A percentile compares a stretch with the other conserved stretches of the same genome.
These are phyloP conservation scores for Penicillium pancosmium DNA, from an alignment of 495 filamentous ascomycete genomes.

Conservation along the genomic window DNA sequence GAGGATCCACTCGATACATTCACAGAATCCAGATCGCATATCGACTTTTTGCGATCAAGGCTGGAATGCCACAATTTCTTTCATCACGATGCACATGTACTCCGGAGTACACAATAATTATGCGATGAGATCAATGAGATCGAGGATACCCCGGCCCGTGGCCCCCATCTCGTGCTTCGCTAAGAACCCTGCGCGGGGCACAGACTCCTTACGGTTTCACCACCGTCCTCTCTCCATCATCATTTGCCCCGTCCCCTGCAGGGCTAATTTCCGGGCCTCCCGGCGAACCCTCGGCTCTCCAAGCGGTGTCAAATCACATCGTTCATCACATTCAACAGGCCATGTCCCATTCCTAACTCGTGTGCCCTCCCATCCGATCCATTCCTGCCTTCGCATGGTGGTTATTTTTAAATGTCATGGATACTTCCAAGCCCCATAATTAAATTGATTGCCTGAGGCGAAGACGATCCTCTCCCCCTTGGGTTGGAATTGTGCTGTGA, in stretches of 20 bases:
- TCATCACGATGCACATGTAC: no score
- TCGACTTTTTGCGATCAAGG: no score
- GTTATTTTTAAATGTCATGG: slow-evolving; percentile 1
- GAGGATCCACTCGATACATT: no score
- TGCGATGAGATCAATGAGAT: background rate
- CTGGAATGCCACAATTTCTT: no score
- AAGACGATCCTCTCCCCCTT: no score
- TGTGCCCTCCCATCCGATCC: background rate
- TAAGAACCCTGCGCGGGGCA: slow-evolving; percentile 22
- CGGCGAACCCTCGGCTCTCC: background rate
- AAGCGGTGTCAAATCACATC: background rate
- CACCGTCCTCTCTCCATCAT: background rate
- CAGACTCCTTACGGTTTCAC: slow-evolving; percentile 22
- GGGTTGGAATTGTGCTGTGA: background rate
- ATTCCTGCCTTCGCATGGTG: background rate
- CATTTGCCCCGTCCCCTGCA: slow-evolving; percentile 11
- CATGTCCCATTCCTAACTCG: background rate
- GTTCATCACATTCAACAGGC: background rate
- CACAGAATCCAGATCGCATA: no score
- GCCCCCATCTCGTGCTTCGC: slow-evolving; percentile 17
- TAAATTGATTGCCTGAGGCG: background rate
- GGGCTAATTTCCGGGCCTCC: slow-evolving; percentile 4
- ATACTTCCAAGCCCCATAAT: background rate
- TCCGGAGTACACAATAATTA: background rate
- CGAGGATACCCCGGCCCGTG: slow-evolving; percentile 5